Evolutionary conservation across 2,329 filamentous ascomycete genomes (phyloP).

Genomic region (Sporothrix pseudoabietina): DNA sequence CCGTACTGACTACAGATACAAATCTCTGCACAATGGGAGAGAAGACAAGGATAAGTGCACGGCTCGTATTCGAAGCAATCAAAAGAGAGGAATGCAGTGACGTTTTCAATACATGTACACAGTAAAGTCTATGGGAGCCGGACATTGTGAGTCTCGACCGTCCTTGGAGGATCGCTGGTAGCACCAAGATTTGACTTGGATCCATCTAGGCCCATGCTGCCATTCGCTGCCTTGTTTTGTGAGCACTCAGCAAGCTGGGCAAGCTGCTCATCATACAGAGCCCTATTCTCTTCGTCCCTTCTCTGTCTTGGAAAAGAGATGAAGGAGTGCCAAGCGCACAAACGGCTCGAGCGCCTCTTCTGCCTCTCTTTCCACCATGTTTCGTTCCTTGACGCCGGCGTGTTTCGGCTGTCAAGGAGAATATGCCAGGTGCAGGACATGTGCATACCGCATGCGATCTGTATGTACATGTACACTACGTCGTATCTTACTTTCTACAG

Average conservation of each 20-base stretch:
- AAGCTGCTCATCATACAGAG: background rate
- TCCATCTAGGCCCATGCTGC: background rate
- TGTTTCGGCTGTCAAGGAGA: constrained; percentile 1
- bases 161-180: background rate
- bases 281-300: background rate
- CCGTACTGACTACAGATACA: no score
- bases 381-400: background rate
- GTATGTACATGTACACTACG: no score
- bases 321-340: background rate
- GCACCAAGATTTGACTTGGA: background rate
- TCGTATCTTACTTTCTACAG: background rate
- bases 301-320: background rate
- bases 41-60: background rate
- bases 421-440: background rate
- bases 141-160: background rate
- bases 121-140: background rate
- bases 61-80: constrained; percentile 9
- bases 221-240: background rate
- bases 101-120: background rate
- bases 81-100: background rate
- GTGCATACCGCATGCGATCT: background rate
- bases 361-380: background rate
- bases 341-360: background rate
- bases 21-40: background rate
- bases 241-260: background rate